Base-by-base conservation (phyloP, 176 grass and related monocot genomes). In the Dactylis glomerata region DNA sequence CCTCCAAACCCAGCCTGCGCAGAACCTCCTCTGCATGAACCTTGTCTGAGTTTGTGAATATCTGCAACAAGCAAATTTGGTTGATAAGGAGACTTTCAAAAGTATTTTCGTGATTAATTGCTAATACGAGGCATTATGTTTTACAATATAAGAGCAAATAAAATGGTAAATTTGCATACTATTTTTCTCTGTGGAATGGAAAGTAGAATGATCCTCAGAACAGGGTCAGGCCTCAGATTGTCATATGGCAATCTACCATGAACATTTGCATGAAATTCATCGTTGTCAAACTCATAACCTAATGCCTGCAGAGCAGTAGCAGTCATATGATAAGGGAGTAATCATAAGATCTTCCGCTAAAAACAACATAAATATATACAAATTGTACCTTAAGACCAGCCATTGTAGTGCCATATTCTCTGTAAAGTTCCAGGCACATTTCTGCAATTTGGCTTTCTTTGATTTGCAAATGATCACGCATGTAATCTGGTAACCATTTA, bases 321-420 rank as follows among this genome's bases (percentile, higher is more conserved):
- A 44, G 16, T 14, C 2, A 5, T 46, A 26, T 5, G 24, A 67
- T 55, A n/a, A 64, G 7, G 49, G n/a, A 34, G 4, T 3, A 38
- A 73, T 23, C 1, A 66, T 24, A 50, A 54, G 30, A 15, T 11
- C 42, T 74, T 74, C 70, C 3, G 40, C 16, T 1, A 17, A 55
- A 81, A 68, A 61, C 9, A 26, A 46, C 8, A 42, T 16, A 14
- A 37, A 12, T 23, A 42, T 6, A 77, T 11, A 46, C 37, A 52
- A 51, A 13, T 23, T 55, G 8, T 59, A 91, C 94, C 88, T 96
- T 96, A 50, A 96, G 86, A 75, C 88, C 94, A 58, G 88, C 88
- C 94, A 96, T 93, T 68, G 94, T 93, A 6, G 86, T 96, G 69
- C 91, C 94, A 89, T 89, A 89, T 75, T 96, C 94, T 67, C 82